A percentile compares a stretch with the other conserved stretches of the same genome.
These are phyloP conservation scores for Nadsonia commutata DNA, from an alignment of 1,139 yeast genomes.

Conservation along the genomic window DNA sequence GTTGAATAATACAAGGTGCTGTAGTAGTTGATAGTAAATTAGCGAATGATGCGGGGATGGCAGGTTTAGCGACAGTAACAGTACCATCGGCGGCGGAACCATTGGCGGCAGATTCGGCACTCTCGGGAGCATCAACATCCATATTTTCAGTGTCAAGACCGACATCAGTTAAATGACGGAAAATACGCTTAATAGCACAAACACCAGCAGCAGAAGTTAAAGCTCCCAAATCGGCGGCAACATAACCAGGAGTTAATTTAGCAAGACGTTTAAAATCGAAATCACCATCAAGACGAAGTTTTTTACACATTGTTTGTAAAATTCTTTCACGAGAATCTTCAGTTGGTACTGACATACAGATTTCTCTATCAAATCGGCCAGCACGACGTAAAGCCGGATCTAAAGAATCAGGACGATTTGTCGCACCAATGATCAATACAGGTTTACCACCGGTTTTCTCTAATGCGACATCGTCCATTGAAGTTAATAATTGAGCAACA, in stretches of 20 bases:
- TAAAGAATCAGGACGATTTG: slow-evolving; percentile 90
- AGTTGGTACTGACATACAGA: slow-evolving; percentile 83
- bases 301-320: slow-evolving; percentile 47
- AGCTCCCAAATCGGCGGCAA: slow-evolving; percentile 93
- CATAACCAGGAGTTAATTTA: slow-evolving; percentile 92
- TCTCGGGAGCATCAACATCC: slow-evolving; percentile 3
- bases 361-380: slow-evolving; percentile 92
- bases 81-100: not conserved
- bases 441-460: slow-evolving; percentile 88
- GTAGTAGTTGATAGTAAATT: slow-evolving; percentile 15
- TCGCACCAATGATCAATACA: slow-evolving; percentile 91
- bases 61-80: not conserved
- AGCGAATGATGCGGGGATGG: not conserved
- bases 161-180: slow-evolving; percentile 23
- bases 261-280: slow-evolving; percentile 66
- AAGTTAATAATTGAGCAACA: slow-evolving; percentile 85
- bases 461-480: slow-evolving; percentile 82
- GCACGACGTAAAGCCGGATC: slow-evolving; percentile 96
- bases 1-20: slow-evolving; percentile 51
- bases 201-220: slow-evolving; percentile 93
- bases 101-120: not conserved
- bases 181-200: slow-evolving; percentile 83
- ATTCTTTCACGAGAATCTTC: slow-evolving; percentile 71
- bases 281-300: slow-evolving; percentile 51
- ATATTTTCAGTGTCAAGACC: slow-evolving; percentile 1